Evolutionary conservation across 2,329 filamentous ascomycete species (phyloP), one percentile per base, ranked within the genome.

Genomic region (Amauroascus verrucosus): DNA sequence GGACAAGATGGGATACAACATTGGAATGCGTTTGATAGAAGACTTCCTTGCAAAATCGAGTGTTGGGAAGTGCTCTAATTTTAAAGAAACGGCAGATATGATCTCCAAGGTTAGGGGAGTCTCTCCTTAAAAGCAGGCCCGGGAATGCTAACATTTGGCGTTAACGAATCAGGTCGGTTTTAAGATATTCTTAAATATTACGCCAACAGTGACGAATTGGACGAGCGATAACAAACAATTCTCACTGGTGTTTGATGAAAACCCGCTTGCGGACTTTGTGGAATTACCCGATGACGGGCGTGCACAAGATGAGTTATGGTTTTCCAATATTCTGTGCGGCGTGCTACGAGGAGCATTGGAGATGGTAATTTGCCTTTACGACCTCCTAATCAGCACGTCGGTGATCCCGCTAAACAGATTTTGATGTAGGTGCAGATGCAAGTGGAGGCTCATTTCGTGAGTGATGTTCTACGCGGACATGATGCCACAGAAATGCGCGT

Each of bases 1-100:
- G 43, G 93, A 98, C 67, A 94, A 91, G 73, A 98, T 98, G 93
- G 93, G 93, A 53, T 96, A 97, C 74, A 97, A 97, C 65, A 98
- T 98, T 59, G 93, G 93, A 26, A 77, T 97, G 65, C 86, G 93
- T 35, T 74, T 98, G 60, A 96, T 98, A 62, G 93, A 98, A 64
- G 93, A 98, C 72, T 98, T 96, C 65, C 82, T 98, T 16, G 93
- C 93, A 63, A 97, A 96, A 70, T 93, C 89, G 4, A 91, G 88
- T 62, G 88, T 86, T 1, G 87, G 88, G 62, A 80, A 89, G 59
- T 98, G 93, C 71, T 78, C 82, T 62, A 97, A 93, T 73, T 96
- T 98, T 66, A 81, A 87, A 55, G 93, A 98, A 69, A 97, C 93
- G 6, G 91, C 93, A 38, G 93, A 98, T 69, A 91, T 94, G 82